These are phyloP conservation scores for Ochromonas danica DNA, from an alignment of 108 stramenopile species.

Conservation along the genomic window DNA sequence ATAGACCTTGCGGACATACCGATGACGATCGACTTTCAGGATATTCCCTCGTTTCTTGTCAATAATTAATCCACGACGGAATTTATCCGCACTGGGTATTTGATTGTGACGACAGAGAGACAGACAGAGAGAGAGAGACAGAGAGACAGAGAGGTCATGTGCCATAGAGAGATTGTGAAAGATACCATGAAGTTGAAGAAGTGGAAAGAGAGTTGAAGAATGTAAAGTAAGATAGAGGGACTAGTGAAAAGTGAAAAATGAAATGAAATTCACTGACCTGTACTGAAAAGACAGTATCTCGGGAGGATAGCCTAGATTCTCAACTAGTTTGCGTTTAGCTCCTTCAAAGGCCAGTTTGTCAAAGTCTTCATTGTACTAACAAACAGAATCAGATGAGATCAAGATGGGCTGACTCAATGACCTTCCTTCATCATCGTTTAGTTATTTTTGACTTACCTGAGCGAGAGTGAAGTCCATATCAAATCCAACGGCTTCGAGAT, in stretches of 20 bases:
- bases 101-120: no score
- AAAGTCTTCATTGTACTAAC: slow-evolving; percentile 75
- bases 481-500: slow-evolving; percentile 81
- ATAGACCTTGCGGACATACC: slow-evolving; percentile 86
- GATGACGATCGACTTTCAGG: slow-evolving; percentile 89
- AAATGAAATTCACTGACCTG: slow-evolving; percentile 52
- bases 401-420: no score
- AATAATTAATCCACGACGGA: slow-evolving; percentile 83
- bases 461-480: slow-evolving; percentile 82
- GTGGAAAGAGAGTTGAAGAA: no score
- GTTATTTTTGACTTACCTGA: slow-evolving; percentile 46
- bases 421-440: no score
- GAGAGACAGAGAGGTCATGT: no score
- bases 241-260: background rate
- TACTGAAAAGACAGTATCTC: slow-evolving; percentile 78
- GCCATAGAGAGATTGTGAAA: no score
- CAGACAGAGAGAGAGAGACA: no score
- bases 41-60: slow-evolving; percentile 90
- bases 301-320: slow-evolving; percentile 75
- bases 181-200: no score
- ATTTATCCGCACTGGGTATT: slow-evolving; percentile 43
- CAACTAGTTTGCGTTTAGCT: slow-evolving; percentile 82
- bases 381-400: no score
- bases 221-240: no score
- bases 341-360: slow-evolving; percentile 89